phyloP scores from a whole-genome alignment of 148 eudicot species.

The Chenopodium formosanum region DNA sequence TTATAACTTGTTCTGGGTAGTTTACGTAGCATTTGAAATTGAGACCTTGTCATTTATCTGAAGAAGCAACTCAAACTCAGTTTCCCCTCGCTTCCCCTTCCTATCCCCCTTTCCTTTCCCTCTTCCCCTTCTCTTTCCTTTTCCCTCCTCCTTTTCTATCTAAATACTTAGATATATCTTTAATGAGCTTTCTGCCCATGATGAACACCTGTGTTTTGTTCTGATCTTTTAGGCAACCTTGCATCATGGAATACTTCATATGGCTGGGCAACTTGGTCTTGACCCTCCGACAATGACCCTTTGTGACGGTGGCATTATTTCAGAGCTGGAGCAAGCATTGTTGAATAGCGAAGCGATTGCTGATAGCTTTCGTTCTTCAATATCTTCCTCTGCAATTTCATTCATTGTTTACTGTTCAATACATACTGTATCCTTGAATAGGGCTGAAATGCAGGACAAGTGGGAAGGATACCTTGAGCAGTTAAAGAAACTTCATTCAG shows the following conservation, averaged over 20 bases:
- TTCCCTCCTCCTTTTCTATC: neutral
- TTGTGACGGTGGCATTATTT: slow-evolving; percentile 53
- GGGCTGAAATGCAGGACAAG: slow-evolving; percentile 46
- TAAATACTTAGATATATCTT: neutral
- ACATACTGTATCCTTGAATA: slow-evolving; percentile 35
- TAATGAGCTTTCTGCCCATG: neutral
- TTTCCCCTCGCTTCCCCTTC: no score
- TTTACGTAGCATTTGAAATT: neutral
- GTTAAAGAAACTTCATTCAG: slow-evolving; percentile 38
- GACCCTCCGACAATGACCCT: slow-evolving; percentile 93
- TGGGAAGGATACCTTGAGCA: slow-evolving; percentile 45
- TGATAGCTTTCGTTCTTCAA: slow-evolving; percentile 60
- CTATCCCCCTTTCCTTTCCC: no score
- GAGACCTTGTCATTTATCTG: neutral
- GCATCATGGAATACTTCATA: slow-evolving; percentile 68
- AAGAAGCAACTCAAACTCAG: neutral
- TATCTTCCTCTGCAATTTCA: slow-evolving; percentile 59
- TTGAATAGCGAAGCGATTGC: slow-evolving; percentile 87
- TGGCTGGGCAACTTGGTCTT: slow-evolving; percentile 99
- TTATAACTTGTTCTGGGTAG: neutral
- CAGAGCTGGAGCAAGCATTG: slow-evolving; percentile 78
- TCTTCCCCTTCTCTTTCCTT: neutral
- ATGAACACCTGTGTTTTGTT: neutral
- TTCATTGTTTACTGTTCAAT: slow-evolving; percentile 67
- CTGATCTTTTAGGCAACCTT: slow-evolving; percentile 66